Base-by-base conservation (phyloP, 2,329 filamentous ascomycete species). In the Sclerotinia trifoliorum region DNA sequence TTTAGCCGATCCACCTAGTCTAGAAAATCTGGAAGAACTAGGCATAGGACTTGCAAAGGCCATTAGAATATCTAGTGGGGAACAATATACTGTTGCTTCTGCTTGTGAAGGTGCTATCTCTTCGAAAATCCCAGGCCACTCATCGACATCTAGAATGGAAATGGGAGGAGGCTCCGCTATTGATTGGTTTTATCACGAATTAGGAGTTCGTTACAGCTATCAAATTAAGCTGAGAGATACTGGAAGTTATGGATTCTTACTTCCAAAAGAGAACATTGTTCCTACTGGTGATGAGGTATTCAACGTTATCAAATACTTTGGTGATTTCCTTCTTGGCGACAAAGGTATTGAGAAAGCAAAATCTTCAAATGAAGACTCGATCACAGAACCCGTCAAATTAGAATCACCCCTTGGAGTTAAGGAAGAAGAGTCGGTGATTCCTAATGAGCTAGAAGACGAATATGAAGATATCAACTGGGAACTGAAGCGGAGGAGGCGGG, bases 151-250 rank as follows among this genome's bases (percentile, higher is more conserved):
- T 3, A 82, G 87, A 51, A 86, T 94, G 71, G 91, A 95, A 77
- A 86, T 86, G 0, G 88, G 89, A 4, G 94, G 94, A 51, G 94
- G 94, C 3, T 94, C 91, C 61, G 92, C 92, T 1, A 87, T 98
- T 54, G 95, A 98, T 79, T 98, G 92, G 88, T 97, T 99, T 79
- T 97, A 96, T 78, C 92, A 96, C 74, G 90, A 96, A 75, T 80
- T 98, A 70, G 83, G 85, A 58, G 91, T 94, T 24, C 88, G 87
- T 71, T 96, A 92, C 78, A 91, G 93, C 69, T 98, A 96, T 78
- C 95, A 98, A 82, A 90, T 95, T 80, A 98, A 98, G 81, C 83
- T 99, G 39, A 85, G 95, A 61, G 95, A 99, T 78, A 95, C 91
- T 0, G 95, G 95, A 13, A 95, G 89, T 77, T 98, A 98, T 78